Conservation (phyloP, 495 filamentous ascomycete genomes). For the Penicillium waksmanii region DNA sequence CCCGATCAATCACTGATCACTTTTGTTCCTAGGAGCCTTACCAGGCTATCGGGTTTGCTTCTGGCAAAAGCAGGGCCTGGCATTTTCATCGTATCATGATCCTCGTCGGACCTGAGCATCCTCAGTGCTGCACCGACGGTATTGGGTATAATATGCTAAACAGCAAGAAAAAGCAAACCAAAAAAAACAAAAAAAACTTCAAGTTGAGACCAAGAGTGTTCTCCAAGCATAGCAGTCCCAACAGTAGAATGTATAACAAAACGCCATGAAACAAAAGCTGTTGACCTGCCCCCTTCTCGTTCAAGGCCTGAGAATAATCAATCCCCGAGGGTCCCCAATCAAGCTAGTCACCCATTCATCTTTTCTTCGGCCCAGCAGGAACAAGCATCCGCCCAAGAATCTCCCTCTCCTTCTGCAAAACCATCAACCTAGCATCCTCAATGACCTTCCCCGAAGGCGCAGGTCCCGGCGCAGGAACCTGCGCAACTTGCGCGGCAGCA, state of each 20-base stretch:
- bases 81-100: not conserved
- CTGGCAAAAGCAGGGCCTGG: too few species aligned
- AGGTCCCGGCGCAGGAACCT: slow-evolving; percentile 24
- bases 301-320: too few species aligned
- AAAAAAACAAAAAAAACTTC: not conserved
- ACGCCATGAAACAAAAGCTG: not conserved
- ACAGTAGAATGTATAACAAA: not conserved
- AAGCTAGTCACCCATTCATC: slow-evolving; percentile 11
- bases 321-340: too few species aligned
- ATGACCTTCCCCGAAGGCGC: slow-evolving; percentile 40
- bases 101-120: too few species aligned
- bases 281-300: too few species aligned
- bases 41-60: too few species aligned
- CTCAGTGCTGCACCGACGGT: not conserved
- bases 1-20: too few species aligned
- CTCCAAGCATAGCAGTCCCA: too few species aligned
- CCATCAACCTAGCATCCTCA: slow-evolving; percentile 52
- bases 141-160: slow-evolving; percentile 5
- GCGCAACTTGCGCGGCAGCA: slow-evolving; percentile 24
- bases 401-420: slow-evolving; percentile 49
- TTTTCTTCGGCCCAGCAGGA: slow-evolving; percentile 33
- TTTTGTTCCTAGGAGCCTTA: too few species aligned
- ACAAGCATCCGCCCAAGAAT: slow-evolving; percentile 44
- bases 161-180: too few species aligned
- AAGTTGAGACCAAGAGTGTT: too few species aligned